Evolutionary conservation across 31 red algal genomes (phyloP).

Genomic region (Odonthalia washingtoniensis): DNA sequence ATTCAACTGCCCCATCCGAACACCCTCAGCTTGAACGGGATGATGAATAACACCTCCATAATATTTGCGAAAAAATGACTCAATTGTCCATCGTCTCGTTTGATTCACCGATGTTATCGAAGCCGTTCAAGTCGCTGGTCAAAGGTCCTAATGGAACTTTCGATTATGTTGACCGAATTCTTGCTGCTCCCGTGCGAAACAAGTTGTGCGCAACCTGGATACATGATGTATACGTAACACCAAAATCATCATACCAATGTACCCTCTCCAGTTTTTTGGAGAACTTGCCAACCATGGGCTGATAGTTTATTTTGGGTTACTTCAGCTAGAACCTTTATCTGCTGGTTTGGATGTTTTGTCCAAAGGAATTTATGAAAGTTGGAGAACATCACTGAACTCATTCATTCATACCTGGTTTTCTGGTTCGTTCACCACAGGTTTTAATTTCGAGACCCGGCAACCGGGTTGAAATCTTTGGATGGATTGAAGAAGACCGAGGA

Average conservation of each 20-base stretch:
- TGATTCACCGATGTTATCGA: background rate
- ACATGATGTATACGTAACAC: constrained; percentile 40
- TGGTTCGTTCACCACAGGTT: background rate
- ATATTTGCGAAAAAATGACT: background rate
- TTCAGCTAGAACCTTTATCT: background rate
- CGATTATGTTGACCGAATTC: background rate
- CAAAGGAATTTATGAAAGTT: constrained; percentile 45
- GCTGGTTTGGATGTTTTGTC: background rate
- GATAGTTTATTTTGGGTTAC: constrained; percentile 59
- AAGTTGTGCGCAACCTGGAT: constrained; percentile 54
- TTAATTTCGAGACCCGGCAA: background rate
- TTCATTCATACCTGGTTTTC: background rate
- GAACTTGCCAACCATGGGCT: constrained; percentile 66
- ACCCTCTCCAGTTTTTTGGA: background rate
- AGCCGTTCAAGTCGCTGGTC: background rate
- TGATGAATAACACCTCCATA: background rate
- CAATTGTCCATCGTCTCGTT: background rate
- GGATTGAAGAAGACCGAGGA: background rate
- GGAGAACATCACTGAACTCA: constrained; percentile 32
- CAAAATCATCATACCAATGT: background rate
- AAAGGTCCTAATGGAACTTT: background rate
- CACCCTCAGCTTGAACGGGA: background rate
- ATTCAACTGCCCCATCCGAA: background rate
- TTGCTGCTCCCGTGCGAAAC: constrained; percentile 13
- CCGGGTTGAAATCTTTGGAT: background rate